Evolutionary conservation across 805 yeast genomes (phyloP), one percentile per base, ranked within the genome.

Genomic region (Spathaspora boniae): DNA sequence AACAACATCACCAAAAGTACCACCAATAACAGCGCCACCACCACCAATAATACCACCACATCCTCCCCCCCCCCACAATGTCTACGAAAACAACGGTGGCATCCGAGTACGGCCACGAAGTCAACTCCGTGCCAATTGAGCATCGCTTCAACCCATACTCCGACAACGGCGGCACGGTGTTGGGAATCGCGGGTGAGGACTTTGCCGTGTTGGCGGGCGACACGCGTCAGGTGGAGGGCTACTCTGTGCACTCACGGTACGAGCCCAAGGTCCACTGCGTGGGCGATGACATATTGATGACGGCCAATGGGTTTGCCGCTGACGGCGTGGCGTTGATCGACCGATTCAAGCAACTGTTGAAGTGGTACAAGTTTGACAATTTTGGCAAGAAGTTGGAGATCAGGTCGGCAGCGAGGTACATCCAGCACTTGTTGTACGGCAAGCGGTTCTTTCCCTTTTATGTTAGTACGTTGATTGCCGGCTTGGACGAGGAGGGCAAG

Each of bases 181-280:
- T 93, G 48, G 98, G 98, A 35, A 93, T 93, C 62, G 97, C 98
- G 1, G 98, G 98, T 33, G 86, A 87, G 58, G 97, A 93, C 62
- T 93, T 88, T 54, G 96, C 96, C 14, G 93, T 93, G 23, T 71
- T 93, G 42, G 98, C 98, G 1, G 98, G 98, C 30, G 98, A 93
- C 60, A 93, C 98, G n/a, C 82, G 98, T 70, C 94, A 85, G 54
- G 86, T 95, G 4, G 81, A 84, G 14, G 98, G 97, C 16, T 93
- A 88, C 65, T 80, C 86, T 44, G 93, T 93, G 60, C 88, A 93
- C 59, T 81, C 97, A 7, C 80, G 98, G 55, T 81, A 84, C 59
- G 93, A 86, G 59, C 93, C 95, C 28, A 89, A 87, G 60, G 85
- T 93, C 37, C 82, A 86, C 51, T 77, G 82, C 47, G 83, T 86